Base-by-base conservation (phyloP, 306 rosid species). In the Sicyos edulis region DNA sequence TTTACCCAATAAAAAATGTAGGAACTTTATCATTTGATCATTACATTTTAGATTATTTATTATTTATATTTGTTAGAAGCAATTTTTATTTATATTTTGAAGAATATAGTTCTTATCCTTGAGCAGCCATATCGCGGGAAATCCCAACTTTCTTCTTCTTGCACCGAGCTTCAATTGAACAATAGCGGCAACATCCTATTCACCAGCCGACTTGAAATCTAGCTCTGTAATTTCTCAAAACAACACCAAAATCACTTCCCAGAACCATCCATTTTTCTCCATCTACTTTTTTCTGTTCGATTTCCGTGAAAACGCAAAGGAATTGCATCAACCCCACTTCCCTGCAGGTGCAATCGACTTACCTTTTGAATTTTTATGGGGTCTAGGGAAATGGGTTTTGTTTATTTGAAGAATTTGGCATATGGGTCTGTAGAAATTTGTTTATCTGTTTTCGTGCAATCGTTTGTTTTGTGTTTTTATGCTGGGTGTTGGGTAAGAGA, bases 151-250 rank as follows among this genome's bases (percentile, higher is more conserved):
- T 40, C 29, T 64, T 64, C 47, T 64, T 64, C 47, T 62, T 62
- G n/a, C 68, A 62, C 21, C 3, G 67, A 61, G 22, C 15, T 8
- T n/a, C 6, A 17, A 24, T 10, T 63, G 6, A 63, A 63, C 51
- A 63, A 19, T 50, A 7, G 24, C 51, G 24, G 52, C 37, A 22
- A 58, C 1, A 19, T 54, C 9, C 12, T n/a, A 24, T 8, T 5
- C 26, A 7, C 67, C 26, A 8, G 16, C 37, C 20, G 15, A 20
- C 17, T 66, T 65, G 32, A 65, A 65, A n/a, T 65, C 42, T 10
- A 24, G 71, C 71, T 67, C 72, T 67, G 54, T 45, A 62, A 62
- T 62, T 62, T 62, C 24, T 4, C 55, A 45, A 67, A 66, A 21
- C 19, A 10, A 12, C 0, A 67, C 37, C 29, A 67, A 21, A 49